Evolutionary conservation across 495 filamentous ascomycete species (phyloP).

Genomic region (Aspergillus baeticus): DNA sequence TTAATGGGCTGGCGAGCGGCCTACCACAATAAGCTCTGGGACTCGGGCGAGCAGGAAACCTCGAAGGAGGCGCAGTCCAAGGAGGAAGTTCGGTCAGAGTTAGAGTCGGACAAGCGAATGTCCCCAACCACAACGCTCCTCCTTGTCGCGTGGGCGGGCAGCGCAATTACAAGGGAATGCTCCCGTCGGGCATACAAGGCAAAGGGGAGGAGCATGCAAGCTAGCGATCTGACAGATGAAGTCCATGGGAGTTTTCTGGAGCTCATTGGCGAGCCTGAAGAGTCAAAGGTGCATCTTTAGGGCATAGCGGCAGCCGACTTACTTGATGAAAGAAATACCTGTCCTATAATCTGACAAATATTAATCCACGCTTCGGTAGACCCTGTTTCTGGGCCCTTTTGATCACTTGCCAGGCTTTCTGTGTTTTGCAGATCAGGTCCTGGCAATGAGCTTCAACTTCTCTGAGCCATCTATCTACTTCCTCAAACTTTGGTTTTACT

Average conservation of each 20-base stretch:
- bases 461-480: no score
- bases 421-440: background rate
- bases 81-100: conserved; percentile 42
- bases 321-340: background rate
- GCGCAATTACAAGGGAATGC: conserved; percentile 84
- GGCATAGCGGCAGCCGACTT: background rate
- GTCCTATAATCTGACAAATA: conserved; percentile 1
- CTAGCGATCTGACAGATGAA: conserved; percentile 90
- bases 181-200: conserved; percentile 85
- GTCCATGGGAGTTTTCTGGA: conserved; percentile 80
- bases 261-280: conserved; percentile 62
- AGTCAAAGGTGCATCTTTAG: conserved; percentile 41
- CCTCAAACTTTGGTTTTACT: no score
- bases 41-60: conserved; percentile 51
- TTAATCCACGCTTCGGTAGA: background rate
- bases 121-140: conserved; percentile 64
- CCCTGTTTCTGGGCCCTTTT: background rate
- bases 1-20: conserved; percentile 83
- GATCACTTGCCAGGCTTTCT: no score
- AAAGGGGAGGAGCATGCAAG: conserved; percentile 87
- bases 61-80: conserved; percentile 35
- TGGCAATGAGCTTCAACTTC: no score
- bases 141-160: conserved; percentile 82
- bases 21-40: conserved; percentile 83
- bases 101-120: conserved; percentile 45